These are phyloP conservation scores for Zangia roseola DNA, from an alignment of 768 basidiomycete genomes.

Conservation along the genomic window DNA sequence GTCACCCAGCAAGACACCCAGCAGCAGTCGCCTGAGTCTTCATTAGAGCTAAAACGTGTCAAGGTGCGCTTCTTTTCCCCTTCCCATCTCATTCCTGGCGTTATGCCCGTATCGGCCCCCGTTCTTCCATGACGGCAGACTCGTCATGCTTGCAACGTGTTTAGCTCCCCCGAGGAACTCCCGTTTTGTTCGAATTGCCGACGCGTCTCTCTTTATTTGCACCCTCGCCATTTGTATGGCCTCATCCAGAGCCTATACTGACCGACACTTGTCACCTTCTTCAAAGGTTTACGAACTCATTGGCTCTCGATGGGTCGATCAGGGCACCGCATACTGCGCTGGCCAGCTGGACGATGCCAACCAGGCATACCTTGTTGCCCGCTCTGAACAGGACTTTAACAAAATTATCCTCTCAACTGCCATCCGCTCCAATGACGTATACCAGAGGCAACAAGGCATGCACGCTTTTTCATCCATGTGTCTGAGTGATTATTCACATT, in stretches of 20 bases:
- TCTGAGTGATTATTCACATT: conserved; percentile 3
- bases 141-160: conserved; percentile 28
- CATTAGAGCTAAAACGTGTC: conserved; percentile 82
- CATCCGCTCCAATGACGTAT: conserved; percentile 80
- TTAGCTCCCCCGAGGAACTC: conserved; percentile 8
- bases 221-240: conserved; percentile 27
- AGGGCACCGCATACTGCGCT: conserved; percentile 95
- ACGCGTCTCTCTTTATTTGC: conserved; percentile 21
- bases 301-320: conserved; percentile 89
- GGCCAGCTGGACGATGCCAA: conserved; percentile 79
- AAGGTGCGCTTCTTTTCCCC: conserved; percentile 51
- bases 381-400: conserved; percentile 69
- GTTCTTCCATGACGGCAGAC: conserved; percentile 18
- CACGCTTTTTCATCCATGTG: conserved; percentile 12
- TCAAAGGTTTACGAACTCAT: conserved; percentile 91
- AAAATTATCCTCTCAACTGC: conserved; percentile 76
- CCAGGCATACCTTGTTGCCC: conserved; percentile 82
- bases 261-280: conserved; percentile 26
- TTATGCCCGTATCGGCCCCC: conserved; percentile 12
- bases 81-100: conserved; percentile 16
- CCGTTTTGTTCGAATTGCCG: conserved; percentile 17
- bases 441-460: conserved; percentile 84
- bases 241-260: conserved; percentile 31
- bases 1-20: conserved; percentile 53
- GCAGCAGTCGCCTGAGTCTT: conserved; percentile 61